Percentiles rank a stretch among this genome's conserved stretches.
Conservation (phyloP, 1,139 yeast genomes). For the Hanseniaspora uvarum region DNA sequence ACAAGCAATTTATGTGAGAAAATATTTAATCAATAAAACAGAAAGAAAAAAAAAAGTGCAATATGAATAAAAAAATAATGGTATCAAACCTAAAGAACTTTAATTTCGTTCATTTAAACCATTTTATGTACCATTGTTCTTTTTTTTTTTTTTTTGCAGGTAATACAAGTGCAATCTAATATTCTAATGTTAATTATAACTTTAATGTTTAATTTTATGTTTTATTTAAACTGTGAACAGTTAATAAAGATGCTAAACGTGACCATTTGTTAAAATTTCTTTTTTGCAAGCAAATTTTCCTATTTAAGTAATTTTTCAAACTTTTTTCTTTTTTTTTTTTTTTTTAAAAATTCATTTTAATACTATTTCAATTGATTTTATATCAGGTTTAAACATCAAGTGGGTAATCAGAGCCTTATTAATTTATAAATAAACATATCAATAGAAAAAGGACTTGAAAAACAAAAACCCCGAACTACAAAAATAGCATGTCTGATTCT, state of each 20-base stretch:
- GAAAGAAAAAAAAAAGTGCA: neutral
- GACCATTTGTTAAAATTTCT: neutral
- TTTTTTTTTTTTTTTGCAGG: neutral
- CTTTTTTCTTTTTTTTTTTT: neutral
- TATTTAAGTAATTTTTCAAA: neutral
- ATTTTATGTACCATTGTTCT: neutral
- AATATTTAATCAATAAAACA: neutral
- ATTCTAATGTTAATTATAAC: neutral
- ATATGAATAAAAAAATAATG: neutral
- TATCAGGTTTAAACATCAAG: no score
- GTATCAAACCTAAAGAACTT: no score
- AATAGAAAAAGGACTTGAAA: neutral
- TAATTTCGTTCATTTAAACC: neutral
- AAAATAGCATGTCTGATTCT: slow-evolving; percentile 16
- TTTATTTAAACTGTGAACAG: neutral
- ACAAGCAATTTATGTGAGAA: neutral
- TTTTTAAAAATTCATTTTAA: neutral
- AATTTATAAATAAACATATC: no score
- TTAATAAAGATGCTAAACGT: neutral
- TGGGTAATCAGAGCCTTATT: no score
- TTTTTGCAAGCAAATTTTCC: neutral
- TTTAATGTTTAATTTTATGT: neutral
- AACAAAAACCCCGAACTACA: neutral
- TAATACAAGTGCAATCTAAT: neutral
- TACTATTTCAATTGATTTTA: neutral